A percentile compares a stretch with the other conserved stretches of the same genome.
phyloP scores from a whole-genome alignment of 768 basidiomycete genomes.

The Calocera cornea region DNA sequence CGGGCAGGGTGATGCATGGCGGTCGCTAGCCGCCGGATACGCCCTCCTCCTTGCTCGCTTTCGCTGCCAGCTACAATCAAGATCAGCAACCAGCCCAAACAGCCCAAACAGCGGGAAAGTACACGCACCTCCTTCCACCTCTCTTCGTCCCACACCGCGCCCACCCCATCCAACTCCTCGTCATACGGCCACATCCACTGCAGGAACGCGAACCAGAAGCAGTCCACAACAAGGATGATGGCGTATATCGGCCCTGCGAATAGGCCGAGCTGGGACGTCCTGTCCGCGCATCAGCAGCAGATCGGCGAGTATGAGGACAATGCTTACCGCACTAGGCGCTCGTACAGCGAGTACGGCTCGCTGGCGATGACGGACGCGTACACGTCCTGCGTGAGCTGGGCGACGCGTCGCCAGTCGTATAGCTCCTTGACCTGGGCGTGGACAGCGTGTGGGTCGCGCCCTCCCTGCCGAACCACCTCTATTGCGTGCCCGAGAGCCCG shows the following conservation, averaged over 20 bases:
- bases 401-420: constrained; percentile 76
- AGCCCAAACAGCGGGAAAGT: not conserved
- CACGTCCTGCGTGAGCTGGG: constrained; percentile 68
- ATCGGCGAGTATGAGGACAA: not conserved
- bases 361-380: constrained; percentile 55
- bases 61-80: too few species aligned
- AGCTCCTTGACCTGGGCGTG: constrained; percentile 68
- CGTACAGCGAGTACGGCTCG: constrained; percentile 55
- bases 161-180: constrained; percentile 61
- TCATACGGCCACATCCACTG: constrained; percentile 68
- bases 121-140: constrained; percentile 25
- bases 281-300: constrained; percentile 19
- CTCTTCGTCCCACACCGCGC: constrained; percentile 43
- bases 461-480: constrained; percentile 44
- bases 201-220: constrained; percentile 70
- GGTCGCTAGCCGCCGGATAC: too few species aligned
- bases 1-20: too few species aligned
- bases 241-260: constrained; percentile 81
- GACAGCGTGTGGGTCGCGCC: constrained; percentile 60
- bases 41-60: too few species aligned
- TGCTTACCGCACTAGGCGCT: constrained; percentile 58
- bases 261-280: constrained; percentile 63
- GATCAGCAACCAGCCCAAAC: too few species aligned
- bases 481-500: constrained; percentile 74
- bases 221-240: constrained; percentile 77